phyloP scores from a whole-genome alignment of 257 asterid genomes.

The Echites panduratus region DNA sequence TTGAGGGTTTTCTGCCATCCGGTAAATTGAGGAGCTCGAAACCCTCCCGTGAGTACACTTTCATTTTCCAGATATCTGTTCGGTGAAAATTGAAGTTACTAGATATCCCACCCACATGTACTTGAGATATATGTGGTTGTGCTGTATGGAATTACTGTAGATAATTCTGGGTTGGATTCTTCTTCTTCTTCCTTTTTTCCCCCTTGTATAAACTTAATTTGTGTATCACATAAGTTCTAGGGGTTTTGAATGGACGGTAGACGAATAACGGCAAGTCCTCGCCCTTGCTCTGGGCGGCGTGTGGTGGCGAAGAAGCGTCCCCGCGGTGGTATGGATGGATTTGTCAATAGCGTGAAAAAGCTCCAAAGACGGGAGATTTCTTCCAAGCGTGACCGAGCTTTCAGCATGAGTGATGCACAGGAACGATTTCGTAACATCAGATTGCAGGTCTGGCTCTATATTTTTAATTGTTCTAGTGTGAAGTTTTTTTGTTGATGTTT shows the following conservation, averaged over 20 bases:
- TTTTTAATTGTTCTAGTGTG: background rate
- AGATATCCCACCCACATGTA: background rate
- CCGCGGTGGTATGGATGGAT: slow-evolving; percentile 71
- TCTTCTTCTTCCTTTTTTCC: background rate
- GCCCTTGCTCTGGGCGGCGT: slow-evolving; percentile 86
- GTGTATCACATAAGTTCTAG: background rate
- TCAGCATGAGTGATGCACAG: slow-evolving; percentile 91
- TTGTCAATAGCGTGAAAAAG: slow-evolving; percentile 90
- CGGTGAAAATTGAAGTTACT: background rate
- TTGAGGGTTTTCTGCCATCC: slow-evolving; percentile 20
- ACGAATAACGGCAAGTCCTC: slow-evolving; percentile 85
- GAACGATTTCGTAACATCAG: slow-evolving; percentile 90
- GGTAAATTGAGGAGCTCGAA: background rate
- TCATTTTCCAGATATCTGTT: background rate
- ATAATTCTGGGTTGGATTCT: slow-evolving; percentile 16
- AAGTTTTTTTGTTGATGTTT: no score
- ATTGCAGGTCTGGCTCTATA: slow-evolving; percentile 54
- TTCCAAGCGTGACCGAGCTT: slow-evolving; percentile 76
- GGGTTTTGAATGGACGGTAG: slow-evolving; percentile 72
- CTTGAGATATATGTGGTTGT: background rate
- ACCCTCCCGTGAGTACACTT: background rate
- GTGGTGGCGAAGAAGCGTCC: slow-evolving; percentile 94
- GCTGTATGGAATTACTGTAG: slow-evolving; percentile 1
- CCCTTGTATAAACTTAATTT: slow-evolving; percentile 19
- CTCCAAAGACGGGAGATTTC: slow-evolving; percentile 93